phyloP scores from a whole-genome alignment of 106 monocot genomes.

The Platanthera guangdongensis region DNA sequence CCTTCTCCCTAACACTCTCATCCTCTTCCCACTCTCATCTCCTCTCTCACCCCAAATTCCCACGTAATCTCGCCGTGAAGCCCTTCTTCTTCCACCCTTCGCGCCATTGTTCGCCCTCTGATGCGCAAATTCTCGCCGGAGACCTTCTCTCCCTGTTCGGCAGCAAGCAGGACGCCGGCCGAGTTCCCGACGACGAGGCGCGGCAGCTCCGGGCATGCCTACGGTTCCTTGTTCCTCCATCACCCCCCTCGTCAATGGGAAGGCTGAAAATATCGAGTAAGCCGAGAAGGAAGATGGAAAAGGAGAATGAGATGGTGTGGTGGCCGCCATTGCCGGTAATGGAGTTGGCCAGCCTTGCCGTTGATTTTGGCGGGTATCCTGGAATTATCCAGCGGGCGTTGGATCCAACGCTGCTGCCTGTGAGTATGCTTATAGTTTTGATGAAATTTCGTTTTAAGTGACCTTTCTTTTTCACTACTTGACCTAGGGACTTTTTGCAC shows the following conservation, averaged over 20 bases:
- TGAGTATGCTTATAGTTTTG: constrained; percentile 16
- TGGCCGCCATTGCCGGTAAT: constrained; percentile 86
- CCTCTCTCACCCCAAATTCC: not conserved
- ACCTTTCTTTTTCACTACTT: not conserved
- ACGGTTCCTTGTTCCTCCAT: constrained; percentile 63
- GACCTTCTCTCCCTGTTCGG: constrained; percentile 60
- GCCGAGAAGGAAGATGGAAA: constrained; percentile 6
- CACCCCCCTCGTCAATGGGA: not conserved
- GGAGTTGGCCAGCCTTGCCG: constrained; percentile 85
- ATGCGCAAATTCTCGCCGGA: constrained; percentile 16
- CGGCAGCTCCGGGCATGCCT: constrained; percentile 54
- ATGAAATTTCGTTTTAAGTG: not conserved
- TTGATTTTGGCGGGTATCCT: constrained; percentile 77
- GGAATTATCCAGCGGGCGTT: constrained; percentile 57
- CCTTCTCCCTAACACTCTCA: constrained; percentile 1
- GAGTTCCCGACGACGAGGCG: constrained; percentile 35
- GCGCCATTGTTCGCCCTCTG: not conserved
- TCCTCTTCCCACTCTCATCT: constrained; percentile 7
- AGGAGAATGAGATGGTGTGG: constrained; percentile 46
- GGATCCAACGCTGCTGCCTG: constrained; percentile 63
- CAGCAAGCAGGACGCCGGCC: constrained; percentile 16
- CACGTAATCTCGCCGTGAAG: constrained; percentile 4
- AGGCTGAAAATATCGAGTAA: constrained; percentile 1
- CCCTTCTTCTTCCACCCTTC: constrained; percentile 11
- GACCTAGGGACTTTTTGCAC: not conserved